Evolutionary conservation across 2,329 filamentous ascomycete genomes (phyloP), one percentile per base, ranked within the genome.

Genomic region (Colletotrichum sp.): DNA sequence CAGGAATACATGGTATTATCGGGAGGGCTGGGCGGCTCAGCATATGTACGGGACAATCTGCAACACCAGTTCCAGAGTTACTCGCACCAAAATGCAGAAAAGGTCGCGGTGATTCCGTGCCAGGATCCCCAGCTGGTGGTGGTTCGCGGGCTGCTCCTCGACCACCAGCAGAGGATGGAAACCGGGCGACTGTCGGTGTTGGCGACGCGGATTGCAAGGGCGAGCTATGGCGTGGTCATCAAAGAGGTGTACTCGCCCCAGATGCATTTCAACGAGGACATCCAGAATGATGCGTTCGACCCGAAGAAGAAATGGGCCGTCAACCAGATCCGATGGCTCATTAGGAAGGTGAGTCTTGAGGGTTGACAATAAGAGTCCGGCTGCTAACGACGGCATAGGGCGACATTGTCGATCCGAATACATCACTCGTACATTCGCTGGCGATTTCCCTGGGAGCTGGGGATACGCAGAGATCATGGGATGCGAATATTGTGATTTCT

Each of bases 61-160:
- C 82, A 87, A 62, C 79, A 84, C n/a, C 79, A 82, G 3, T 82
- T 88, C 56, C 71, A 74, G 30, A 79, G 67, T 6, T 80, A 81
- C 9, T 79, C 80, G 4, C 85, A 87, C 62, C 81, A 82, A 5
- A 85, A 83, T 68, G 83, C 85, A 6, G 76, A 77, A 12, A 78
- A 82, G 10, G 80, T 85, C 32, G 80, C 83, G 38, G 85, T 88
- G 18, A 76, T 88, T 5, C 85, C 85, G 10, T 86, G 85, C 3
- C 85, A 87, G 10, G 89, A 91, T 61, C 89, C 89, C 0, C 88
- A 91, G 70, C 86, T 91, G 0, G 88, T 89, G 7, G 89, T 91
- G 2, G 88, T 89, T 56, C 89, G 89, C 75, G 89, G 89, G 0
- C 81, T 91, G 4, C 86, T 91, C 2, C 82, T 87, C 4, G 88